These are phyloP conservation scores for Nothomitra cinnamomea DNA, from an alignment of 2,329 filamentous ascomycete species.

Conservation along the genomic window DNA sequence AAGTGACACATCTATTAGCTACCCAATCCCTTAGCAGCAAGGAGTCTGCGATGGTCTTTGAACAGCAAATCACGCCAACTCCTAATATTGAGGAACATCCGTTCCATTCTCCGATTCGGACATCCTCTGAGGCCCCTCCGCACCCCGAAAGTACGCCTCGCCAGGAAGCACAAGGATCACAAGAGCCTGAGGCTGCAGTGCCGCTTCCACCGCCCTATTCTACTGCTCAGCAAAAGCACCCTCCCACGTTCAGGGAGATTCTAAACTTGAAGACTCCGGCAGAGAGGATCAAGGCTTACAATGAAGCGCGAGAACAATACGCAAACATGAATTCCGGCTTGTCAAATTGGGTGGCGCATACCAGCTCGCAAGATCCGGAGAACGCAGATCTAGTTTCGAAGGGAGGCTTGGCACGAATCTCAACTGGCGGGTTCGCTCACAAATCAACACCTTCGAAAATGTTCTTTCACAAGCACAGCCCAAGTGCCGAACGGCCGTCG, in stretches of 20 bases:
- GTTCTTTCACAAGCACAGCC: conserved; percentile 21
- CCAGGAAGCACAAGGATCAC: neutral
- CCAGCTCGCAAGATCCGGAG: conserved; percentile 27
- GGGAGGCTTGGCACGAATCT: conserved; percentile 6
- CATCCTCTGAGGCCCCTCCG: neutral
- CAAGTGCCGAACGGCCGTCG: conserved; percentile 12
- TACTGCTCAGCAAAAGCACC: conserved; percentile 19
- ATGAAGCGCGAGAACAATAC: conserved; percentile 54
- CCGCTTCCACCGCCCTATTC: conserved; percentile 7
- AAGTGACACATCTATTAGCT: neutral
- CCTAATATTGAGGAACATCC: conserved; percentile 26
- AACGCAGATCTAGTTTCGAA: conserved; percentile 19
- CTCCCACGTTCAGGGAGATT: conserved; percentile 59
- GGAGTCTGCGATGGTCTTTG: conserved; percentile 20
- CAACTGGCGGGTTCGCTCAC: conserved; percentile 12
- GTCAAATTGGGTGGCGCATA: conserved; percentile 37
- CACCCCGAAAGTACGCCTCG: neutral
- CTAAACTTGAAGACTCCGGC: conserved; percentile 45
- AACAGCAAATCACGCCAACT: conserved; percentile 21
- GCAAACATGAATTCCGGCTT: conserved; percentile 59
- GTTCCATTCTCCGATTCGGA: conserved; percentile 6
- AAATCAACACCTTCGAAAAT: conserved; percentile 18
- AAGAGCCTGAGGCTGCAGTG: neutral
- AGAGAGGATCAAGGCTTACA: conserved; percentile 58
- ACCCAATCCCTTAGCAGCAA: conserved; percentile 30